Evolutionary conservation across 208 protist genomes (phyloP).

Genomic region (Dictyostelium gargantuum): DNA sequence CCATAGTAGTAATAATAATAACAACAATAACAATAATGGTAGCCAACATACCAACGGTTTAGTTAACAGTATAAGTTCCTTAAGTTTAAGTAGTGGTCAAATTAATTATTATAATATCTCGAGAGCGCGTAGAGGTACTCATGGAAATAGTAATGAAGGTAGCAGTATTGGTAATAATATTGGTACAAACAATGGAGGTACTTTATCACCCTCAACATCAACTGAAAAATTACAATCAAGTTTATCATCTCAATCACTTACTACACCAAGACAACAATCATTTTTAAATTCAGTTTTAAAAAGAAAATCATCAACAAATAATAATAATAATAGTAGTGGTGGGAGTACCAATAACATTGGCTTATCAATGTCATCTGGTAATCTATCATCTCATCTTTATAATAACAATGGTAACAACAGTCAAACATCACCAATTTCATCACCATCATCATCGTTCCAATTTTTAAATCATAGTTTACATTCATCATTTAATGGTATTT

Average conservation of each 20-base stretch:
- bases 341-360: neutral
- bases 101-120: slow-evolving; percentile 13
- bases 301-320: neutral
- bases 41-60: neutral
- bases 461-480: neutral
- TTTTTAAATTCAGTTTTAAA: slow-evolving; percentile 10
- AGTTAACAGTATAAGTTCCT: neutral
- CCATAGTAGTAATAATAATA: neutral
- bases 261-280: neutral
- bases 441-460: neutral
- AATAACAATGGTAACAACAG: neutral
- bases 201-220: neutral
- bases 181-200: neutral
- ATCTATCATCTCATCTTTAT: neutral
- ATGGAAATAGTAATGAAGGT: neutral
- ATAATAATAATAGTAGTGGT: neutral
- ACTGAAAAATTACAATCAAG: neutral
- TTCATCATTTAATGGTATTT: neutral
- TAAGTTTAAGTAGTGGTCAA: neutral
- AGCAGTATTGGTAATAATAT: neutral
- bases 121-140: neutral
- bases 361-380: neutral
- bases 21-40: neutral
- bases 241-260: neutral
- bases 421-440: neutral